These are phyloP conservation scores for Nothophaeocryptopus gaeumannii DNA, from an alignment of 2,329 filamentous ascomycete genomes.

Conservation along the genomic window DNA sequence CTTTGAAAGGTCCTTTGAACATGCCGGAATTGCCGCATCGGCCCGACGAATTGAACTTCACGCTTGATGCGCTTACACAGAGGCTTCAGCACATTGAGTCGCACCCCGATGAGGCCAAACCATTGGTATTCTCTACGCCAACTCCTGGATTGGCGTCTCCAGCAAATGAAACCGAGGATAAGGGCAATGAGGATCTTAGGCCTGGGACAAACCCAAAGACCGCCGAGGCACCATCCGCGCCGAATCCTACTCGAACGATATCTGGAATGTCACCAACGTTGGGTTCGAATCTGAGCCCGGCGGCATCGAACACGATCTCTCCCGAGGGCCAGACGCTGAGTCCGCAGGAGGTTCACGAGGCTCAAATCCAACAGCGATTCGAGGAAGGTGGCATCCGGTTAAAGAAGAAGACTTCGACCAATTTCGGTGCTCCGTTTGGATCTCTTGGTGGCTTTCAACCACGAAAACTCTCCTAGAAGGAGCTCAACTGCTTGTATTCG, in stretches of 20 bases:
- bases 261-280: neutral
- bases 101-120: conserved; percentile 33
- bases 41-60: conserved; percentile 36
- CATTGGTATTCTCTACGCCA: conserved; percentile 30
- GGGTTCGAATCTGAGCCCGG: conserved; percentile 20
- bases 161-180: conserved; percentile 11
- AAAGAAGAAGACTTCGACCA: conserved; percentile 37
- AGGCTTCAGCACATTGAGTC: conserved; percentile 34
- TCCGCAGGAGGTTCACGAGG: conserved; percentile 26
- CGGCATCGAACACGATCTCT: conserved; percentile 3
- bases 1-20: conserved; percentile 35
- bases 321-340: conserved; percentile 18
- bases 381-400: conserved; percentile 36
- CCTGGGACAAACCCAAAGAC: neutral
- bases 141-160: conserved; percentile 32
- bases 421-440: conserved; percentile 38
- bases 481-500: conserved; percentile 2
- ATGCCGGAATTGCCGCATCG: conserved; percentile 36
- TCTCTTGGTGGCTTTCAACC: conserved; percentile 32
- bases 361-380: conserved; percentile 27
- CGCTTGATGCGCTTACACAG: conserved; percentile 33
- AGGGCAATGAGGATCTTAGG: conserved; percentile 3
- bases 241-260: neutral
- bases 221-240: conserved; percentile 14
- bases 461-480: conserved; percentile 23